A percentile compares a stretch with the other conserved stretches of the same genome.
phyloP scores from a whole-genome alignment of 225 moss, liverwort and hornwort genomes.

The Asterella californica region DNA sequence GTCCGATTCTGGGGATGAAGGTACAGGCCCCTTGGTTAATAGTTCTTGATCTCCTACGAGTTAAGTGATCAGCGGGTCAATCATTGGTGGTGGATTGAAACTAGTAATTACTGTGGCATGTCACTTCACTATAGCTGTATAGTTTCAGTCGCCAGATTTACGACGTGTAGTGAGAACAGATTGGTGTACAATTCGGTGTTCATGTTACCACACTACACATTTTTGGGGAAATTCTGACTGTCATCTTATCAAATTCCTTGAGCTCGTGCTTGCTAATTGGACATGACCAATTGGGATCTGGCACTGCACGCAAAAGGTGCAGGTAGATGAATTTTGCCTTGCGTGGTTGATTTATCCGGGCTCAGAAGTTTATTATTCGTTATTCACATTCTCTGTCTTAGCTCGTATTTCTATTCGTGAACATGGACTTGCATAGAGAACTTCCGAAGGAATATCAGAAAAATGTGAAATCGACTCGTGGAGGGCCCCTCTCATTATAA shows the following conservation, averaged over 20 bases:
- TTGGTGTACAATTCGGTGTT: not conserved
- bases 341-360: too few relatives aligned
- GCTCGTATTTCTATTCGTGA: too few relatives aligned
- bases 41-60: not conserved
- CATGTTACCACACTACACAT: not conserved
- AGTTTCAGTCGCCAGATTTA: conserved; percentile 11
- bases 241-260: not conserved
- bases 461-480: too few relatives aligned
- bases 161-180: not conserved
- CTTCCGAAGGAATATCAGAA: too few relatives aligned
- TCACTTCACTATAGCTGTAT: not conserved
- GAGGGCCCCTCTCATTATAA: too few relatives aligned
- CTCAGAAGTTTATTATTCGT: too few relatives aligned
- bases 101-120: not conserved
- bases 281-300: too few relatives aligned
- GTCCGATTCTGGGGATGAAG: not conserved
- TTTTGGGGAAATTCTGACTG: not conserved
- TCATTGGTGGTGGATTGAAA: not conserved
- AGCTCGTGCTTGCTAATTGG: not conserved
- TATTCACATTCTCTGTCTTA: too few relatives aligned
- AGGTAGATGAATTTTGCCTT: too few relatives aligned
- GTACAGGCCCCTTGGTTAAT: not conserved
- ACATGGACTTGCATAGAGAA: too few relatives aligned
- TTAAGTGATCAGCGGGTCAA: conserved; percentile 1
- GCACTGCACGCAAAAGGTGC: too few relatives aligned